Percentiles rank a stretch among this genome's conserved stretches.
Conservation (phyloP, 106 monocot species). For the Apostasia ramifera region DNA sequence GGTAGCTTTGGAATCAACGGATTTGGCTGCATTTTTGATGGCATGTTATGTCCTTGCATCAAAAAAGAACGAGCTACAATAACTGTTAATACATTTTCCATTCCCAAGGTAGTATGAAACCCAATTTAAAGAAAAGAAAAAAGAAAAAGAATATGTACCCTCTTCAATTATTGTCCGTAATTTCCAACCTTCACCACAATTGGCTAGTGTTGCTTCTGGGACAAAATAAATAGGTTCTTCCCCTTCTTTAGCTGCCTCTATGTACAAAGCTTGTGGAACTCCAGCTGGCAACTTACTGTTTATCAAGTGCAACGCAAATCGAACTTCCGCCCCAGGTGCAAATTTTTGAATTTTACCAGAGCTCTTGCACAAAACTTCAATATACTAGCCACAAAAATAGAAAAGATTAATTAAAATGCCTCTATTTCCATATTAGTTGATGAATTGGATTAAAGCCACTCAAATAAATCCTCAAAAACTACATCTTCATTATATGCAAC, state of each 20-base stretch:
- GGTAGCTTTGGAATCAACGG: too few species aligned
- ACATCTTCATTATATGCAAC: too few species aligned
- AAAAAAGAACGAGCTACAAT: too few species aligned
- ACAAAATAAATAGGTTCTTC: conserved; percentile 86
- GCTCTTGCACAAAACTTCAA: conserved; percentile 73
- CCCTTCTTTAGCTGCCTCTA: conserved; percentile 77
- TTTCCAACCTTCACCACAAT: conserved; percentile 76
- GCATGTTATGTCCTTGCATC: too few species aligned
- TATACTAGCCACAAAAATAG: conserved; percentile 28
- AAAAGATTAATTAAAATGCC: too few species aligned
- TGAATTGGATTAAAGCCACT: too few species aligned
- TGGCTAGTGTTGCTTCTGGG: conserved; percentile 57
- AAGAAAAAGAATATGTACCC: conserved; percentile 14
- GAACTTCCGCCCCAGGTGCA: conserved; percentile 71
- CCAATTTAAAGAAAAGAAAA: too few species aligned
- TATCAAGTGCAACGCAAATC: conserved; percentile 48
- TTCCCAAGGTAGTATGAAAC: too few species aligned
- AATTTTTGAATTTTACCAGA: conserved; percentile 64
- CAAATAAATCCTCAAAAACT: too few species aligned
- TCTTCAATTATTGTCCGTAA: conserved; percentile 56
- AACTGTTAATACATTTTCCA: too few species aligned
- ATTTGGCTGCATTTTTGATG: too few species aligned
- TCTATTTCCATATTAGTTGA: too few species aligned
- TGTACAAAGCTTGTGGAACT: conserved; percentile 36
- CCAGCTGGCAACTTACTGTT: conserved; percentile 33